phyloP scores from a whole-genome alignment of 2,329 filamentous ascomycete species.

The Ophiobolus disseminans region DNA sequence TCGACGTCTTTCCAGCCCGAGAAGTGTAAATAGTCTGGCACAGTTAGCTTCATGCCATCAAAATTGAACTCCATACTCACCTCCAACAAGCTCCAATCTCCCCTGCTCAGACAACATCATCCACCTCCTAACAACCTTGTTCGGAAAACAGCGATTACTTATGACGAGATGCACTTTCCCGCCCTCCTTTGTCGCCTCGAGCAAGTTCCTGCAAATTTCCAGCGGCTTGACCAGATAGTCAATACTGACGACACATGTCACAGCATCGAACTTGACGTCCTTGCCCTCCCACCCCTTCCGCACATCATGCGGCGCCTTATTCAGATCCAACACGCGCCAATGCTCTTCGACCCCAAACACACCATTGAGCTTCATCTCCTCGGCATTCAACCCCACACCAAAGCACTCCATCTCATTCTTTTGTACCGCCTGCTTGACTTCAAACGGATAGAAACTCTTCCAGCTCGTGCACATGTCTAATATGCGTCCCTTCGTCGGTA shows the following conservation, averaged over 20 bases:
- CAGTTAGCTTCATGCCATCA: background rate
- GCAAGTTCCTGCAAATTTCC: slow-evolving; percentile 53
- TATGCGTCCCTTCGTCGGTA: slow-evolving; percentile 53
- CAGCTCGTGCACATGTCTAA: slow-evolving; percentile 61
- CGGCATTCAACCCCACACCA: slow-evolving; percentile 58
- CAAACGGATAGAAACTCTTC: slow-evolving; percentile 55
- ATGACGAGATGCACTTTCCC: slow-evolving; percentile 60
- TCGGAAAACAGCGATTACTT: slow-evolving; percentile 62
- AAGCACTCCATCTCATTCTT: slow-evolving; percentile 50
- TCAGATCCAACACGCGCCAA: slow-evolving; percentile 54
- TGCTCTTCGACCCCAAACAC: slow-evolving; percentile 32
- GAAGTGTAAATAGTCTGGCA: slow-evolving; percentile 56
- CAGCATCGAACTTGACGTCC: slow-evolving; percentile 48
- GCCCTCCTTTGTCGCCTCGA: slow-evolving; percentile 49
- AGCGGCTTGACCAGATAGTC: slow-evolving; percentile 60
- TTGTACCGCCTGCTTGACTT: slow-evolving; percentile 39
- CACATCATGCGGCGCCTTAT: slow-evolving; percentile 46
- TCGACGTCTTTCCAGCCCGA: slow-evolving; percentile 61
- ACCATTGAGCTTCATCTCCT: slow-evolving; percentile 54
- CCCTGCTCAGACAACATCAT: slow-evolving; percentile 54
- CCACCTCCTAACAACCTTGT: slow-evolving; percentile 60
- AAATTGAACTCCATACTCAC: slow-evolving; percentile 8
- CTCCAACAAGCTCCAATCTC: slow-evolving; percentile 58
- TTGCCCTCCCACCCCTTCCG: slow-evolving; percentile 13
- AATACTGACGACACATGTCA: slow-evolving; percentile 60